Percentiles rank a stretch among this genome's conserved stretches.
Conservation (phyloP, 805 yeast species). For the Lipomyces orientalis region DNA sequence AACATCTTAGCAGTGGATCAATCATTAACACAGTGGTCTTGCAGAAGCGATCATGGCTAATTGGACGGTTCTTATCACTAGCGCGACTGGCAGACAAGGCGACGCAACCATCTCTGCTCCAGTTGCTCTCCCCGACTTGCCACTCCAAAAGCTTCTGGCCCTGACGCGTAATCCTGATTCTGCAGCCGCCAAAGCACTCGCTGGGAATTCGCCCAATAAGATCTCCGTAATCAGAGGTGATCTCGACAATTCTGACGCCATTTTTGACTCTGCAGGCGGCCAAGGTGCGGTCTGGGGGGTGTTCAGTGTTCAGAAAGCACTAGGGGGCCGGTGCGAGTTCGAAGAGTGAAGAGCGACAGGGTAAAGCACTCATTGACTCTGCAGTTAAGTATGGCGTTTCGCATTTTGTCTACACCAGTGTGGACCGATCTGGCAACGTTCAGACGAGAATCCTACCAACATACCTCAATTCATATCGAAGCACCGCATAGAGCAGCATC, state of each 20-base stretch:
- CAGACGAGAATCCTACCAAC: slow-evolving; percentile 10
- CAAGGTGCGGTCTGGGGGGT: slow-evolving; percentile 14
- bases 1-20: too few species aligned
- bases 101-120: background rate
- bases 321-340: background rate
- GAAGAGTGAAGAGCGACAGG: slow-evolving; percentile 11
- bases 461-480: slow-evolving; percentile 14
- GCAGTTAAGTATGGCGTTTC: slow-evolving; percentile 9
- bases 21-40: background rate
- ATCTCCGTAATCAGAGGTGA: background rate
- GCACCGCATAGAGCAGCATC: slow-evolving; percentile 11
- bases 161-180: slow-evolving; percentile 8
- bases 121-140: background rate
- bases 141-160: background rate
- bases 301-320: slow-evolving; percentile 10
- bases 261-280: background rate
- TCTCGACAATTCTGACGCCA: background rate
- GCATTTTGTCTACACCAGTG: slow-evolving; percentile 14
- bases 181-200: background rate
- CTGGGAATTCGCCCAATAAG: background rate
- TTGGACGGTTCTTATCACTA: background rate
- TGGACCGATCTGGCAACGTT: slow-evolving; percentile 9
- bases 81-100: slow-evolving; percentile 13
- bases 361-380: slow-evolving; percentile 13
- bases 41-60: background rate